Evolutionary conservation across 2,329 filamentous ascomycete species (phyloP).

Genomic region (Stagonosporopsis vannaccii): DNA sequence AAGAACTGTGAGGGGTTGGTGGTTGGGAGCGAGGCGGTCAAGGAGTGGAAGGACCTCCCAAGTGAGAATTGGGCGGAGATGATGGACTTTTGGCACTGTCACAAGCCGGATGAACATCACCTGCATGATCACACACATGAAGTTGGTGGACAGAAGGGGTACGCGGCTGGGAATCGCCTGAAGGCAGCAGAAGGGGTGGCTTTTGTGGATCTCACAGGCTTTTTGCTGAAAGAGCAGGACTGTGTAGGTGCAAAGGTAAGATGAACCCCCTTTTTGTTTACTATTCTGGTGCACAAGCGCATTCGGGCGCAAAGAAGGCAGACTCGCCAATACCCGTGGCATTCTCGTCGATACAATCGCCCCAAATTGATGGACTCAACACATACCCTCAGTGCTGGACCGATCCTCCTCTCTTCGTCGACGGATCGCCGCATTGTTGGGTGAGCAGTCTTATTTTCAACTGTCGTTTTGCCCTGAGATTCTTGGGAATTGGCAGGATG

Average conservation of each 20-base stretch:
- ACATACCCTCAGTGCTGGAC: conserved; percentile 28
- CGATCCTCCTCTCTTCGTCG: conserved; percentile 41
- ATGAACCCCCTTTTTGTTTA: conserved; percentile 4
- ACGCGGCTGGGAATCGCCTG: conserved; percentile 81
- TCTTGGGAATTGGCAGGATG: conserved; percentile 45
- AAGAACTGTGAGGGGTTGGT: conserved; percentile 35
- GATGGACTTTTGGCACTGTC: conserved; percentile 99
- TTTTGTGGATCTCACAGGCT: conserved; percentile 80
- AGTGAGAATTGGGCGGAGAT: conserved; percentile 99
- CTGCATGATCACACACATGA: conserved; percentile 58
- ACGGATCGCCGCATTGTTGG: conserved; percentile 37
- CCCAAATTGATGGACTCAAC: conserved; percentile 56
- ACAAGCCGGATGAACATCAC: conserved; percentile 78
- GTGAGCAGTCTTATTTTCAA: conserved; percentile 44
- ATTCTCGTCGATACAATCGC: conserved; percentile 66
- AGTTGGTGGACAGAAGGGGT: conserved; percentile 63
- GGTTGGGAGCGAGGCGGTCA: conserved; percentile 31
- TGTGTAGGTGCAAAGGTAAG: conserved; percentile 61
- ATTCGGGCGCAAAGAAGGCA: conserved; percentile 64
- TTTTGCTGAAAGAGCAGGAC: conserved; percentile 74
- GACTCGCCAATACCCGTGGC: conserved; percentile 55
- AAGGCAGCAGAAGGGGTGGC: conserved; percentile 70
- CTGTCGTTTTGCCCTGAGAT: conserved; percentile 39
- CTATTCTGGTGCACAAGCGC: background rate
- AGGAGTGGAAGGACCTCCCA: conserved; percentile 87